Base-by-base conservation (phyloP, 2,329 filamentous ascomycete species). In the Cordyceps cicadae region DNA sequence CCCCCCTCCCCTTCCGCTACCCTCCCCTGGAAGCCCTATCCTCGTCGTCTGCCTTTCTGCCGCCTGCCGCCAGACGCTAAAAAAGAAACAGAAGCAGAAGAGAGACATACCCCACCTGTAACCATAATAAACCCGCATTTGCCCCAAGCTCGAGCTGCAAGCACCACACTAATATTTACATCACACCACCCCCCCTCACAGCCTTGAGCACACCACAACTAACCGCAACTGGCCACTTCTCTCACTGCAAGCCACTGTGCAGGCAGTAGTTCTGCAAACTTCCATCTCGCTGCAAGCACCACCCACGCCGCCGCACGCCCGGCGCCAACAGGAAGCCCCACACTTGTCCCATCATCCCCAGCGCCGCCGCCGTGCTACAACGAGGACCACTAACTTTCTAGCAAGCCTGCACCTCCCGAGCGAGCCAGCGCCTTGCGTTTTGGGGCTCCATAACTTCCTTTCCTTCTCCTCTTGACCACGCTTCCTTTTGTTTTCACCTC, bases 291-390 rank as follows among this genome's bases (percentile, higher is more conserved):
- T 50, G 48, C 48, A 50, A 50, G 24, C 21, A 41, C 52, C 52
- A 54, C 51, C 49, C 29, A 32, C 29, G n/a, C n/a, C 41, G 41
- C n/a, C n/a, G 37, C 49, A 51, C 49, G 19, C 21, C 26, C 58
- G 48, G 43, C 51, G 58, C 58, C 52, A 60, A 59, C 57, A 59
- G 57, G 57, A 50, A 49, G 57, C 11, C 50, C 57, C 57, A 48
- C 50, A 17, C 24, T 37, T 59, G 46, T 59, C 56, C 56, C 56
- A 59, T 59, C 57, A 45, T 48, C 57, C 48, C 54, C 54, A 49
- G 45, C 49, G n/a, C 29, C 50, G 24, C 29, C 32, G 19, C 29
- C 45, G 24, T 57, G 45, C 54, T 41, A 37, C 34, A 9, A 57
- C 32, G 21, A 29, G 46, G 41, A 54, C 29, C n/a, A 17, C 17